Conservation (phyloP, 768 basidiomycete species). For the Panaeolus papilionaceus region DNA sequence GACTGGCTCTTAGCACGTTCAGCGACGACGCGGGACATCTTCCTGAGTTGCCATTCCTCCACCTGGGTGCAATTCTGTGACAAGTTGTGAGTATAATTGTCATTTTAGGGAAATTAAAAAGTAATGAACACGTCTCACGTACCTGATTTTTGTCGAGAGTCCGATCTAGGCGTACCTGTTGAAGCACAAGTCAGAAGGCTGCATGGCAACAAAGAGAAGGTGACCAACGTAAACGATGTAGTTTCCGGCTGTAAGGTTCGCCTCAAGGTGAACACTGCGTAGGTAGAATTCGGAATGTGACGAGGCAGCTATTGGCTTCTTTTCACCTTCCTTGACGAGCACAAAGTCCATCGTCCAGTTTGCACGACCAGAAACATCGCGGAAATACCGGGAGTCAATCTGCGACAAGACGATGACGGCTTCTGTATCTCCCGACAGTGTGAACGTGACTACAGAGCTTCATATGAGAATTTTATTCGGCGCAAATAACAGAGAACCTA, state of each 20-base stretch:
- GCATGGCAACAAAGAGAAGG: neutral
- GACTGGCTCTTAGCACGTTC: conserved; percentile 53
- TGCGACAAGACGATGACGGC: conserved; percentile 61
- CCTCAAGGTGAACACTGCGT: conserved; percentile 50
- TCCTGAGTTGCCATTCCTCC: conserved; percentile 43
- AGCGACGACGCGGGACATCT: conserved; percentile 46
- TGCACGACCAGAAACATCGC: conserved; percentile 49
- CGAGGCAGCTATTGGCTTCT: conserved; percentile 43
- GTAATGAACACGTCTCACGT: conserved; percentile 1
- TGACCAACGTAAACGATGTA: conserved; percentile 50
- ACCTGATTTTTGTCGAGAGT: conserved; percentile 32
- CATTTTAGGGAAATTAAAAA: neutral
- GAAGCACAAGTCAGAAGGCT: neutral
- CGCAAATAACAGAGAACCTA: conserved; percentile 22
- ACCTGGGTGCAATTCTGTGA: conserved; percentile 28
- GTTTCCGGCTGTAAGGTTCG: conserved; percentile 46
- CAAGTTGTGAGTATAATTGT: conserved; percentile 2
- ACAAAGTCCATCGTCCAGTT: conserved; percentile 57
- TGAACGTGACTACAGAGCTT: conserved; percentile 47
- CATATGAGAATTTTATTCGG: too few relatives aligned
- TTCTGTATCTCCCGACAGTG: conserved; percentile 43
- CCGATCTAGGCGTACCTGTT: conserved; percentile 41
- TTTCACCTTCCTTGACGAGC: conserved; percentile 53
- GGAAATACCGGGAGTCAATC: conserved; percentile 55
- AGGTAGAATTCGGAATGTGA: conserved; percentile 41